Evolutionary conservation across 1,284 basidiomycete genomes (phyloP).

Genomic region (Cutaneotrichosporon sp.): DNA sequence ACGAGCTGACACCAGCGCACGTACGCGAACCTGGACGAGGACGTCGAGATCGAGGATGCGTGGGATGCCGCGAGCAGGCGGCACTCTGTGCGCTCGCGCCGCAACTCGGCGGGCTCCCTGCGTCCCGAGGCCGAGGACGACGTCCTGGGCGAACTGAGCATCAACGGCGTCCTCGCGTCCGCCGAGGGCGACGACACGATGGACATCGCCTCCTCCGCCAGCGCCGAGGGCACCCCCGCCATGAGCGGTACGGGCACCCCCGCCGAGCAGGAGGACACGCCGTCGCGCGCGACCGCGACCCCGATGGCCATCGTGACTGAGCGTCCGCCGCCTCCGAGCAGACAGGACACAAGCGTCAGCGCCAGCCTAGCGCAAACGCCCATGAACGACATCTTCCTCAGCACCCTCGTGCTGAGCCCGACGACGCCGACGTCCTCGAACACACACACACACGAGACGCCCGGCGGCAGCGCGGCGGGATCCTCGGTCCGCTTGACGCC

Average conservation of each 20-base stretch:
- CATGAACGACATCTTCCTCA: slow-evolving; percentile 57
- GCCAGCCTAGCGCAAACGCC: slow-evolving; percentile 48
- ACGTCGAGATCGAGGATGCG: slow-evolving; percentile 75
- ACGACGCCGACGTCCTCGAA: slow-evolving; percentile 1
- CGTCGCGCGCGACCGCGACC: slow-evolving; percentile 8
- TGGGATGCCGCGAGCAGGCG: slow-evolving; percentile 52
- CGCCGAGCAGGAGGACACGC: background rate
- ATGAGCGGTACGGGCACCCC: slow-evolving; percentile 6
- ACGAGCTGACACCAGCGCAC: slow-evolving; percentile 58
- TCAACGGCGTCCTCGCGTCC: background rate
- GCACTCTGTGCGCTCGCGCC: slow-evolving; percentile 44
- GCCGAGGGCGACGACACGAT: background rate
- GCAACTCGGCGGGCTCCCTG: slow-evolving; percentile 44
- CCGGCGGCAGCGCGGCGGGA: background rate
- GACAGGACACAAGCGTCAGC: background rate
- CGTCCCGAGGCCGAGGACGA: slow-evolving; percentile 20
- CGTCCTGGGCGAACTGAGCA: background rate
- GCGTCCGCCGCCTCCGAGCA: background rate
- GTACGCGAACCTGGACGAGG: slow-evolving; percentile 92
- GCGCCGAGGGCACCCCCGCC: background rate
- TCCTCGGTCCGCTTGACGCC: slow-evolving; percentile 9
- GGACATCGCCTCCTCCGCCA: background rate
- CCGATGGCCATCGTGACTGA: slow-evolving; percentile 15
- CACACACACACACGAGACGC: background rate
- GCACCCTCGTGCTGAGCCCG: slow-evolving; percentile 30